Conservation (phyloP, 495 filamentous ascomycete species). For the Polyplosphaeria fusca region DNA sequence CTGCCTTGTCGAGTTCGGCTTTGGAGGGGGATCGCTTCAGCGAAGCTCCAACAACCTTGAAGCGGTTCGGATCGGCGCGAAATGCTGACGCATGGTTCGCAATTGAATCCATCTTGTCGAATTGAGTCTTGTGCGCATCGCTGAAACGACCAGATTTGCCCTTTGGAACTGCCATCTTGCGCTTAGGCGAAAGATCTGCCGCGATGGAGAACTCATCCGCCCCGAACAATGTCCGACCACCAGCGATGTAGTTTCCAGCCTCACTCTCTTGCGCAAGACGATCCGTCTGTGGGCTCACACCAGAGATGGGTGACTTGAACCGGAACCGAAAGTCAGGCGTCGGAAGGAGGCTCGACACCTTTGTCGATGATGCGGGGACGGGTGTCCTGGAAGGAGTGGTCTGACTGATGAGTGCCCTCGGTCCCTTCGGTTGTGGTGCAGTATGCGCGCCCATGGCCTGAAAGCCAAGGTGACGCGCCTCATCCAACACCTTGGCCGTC, state of each 20-base stretch:
- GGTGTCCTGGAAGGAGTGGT: slow-evolving; percentile 37
- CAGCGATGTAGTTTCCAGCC: slow-evolving; percentile 54
- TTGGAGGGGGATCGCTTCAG: slow-evolving; percentile 75
- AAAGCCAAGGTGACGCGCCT: slow-evolving; percentile 43
- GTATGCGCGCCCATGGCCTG: slow-evolving; percentile 37
- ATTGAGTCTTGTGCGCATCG: slow-evolving; percentile 76
- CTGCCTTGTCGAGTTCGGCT: slow-evolving; percentile 62
- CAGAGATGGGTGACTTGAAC: slow-evolving; percentile 54
- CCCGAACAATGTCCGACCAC: slow-evolving; percentile 11
- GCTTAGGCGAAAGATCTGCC: slow-evolving; percentile 45
- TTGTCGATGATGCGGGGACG: slow-evolving; percentile 11
- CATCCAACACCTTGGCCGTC: slow-evolving; percentile 39
- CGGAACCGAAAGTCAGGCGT: slow-evolving; percentile 74
- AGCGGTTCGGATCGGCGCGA: slow-evolving; percentile 59
- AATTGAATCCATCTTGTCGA: slow-evolving; percentile 97
- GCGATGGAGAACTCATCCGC: slow-evolving; percentile 21
- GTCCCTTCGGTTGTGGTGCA: too few species aligned
- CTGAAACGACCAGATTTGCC: slow-evolving; percentile 75
- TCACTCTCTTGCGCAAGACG: slow-evolving; percentile 59
- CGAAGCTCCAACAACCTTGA: slow-evolving; percentile 53
- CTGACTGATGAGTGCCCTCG: slow-evolving; percentile 32
- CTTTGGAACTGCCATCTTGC: slow-evolving; percentile 75
- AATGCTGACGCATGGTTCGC: slow-evolving; percentile 77
- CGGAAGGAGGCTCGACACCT: slow-evolving; percentile 23
- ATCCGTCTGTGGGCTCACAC: slow-evolving; percentile 67